phyloP scores from a whole-genome alignment of 2,329 filamentous ascomycete genomes.

The Coniochaeta sp. region DNA sequence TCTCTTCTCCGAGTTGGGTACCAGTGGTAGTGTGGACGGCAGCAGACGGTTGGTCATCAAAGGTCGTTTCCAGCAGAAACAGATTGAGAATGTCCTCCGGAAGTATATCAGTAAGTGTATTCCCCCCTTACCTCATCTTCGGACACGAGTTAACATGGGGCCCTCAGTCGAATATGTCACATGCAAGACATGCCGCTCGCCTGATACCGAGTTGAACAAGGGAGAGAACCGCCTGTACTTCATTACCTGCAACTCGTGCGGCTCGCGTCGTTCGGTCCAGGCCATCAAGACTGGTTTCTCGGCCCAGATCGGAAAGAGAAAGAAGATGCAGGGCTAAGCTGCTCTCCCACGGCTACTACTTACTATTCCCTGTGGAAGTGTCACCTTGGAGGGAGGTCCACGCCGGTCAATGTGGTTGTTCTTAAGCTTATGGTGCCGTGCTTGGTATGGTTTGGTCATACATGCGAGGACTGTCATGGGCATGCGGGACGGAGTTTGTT shows the following conservation, averaged over 20 bases:
- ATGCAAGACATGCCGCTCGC: slow-evolving; percentile 95
- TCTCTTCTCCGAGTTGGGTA: slow-evolving; percentile 96
- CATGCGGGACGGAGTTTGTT: not conserved
- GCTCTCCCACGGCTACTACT: slow-evolving; percentile 1
- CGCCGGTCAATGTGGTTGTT: not conserved
- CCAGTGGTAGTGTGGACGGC: slow-evolving; percentile 90
- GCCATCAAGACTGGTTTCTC: slow-evolving; percentile 99
- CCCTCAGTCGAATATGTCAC: slow-evolving; percentile 87
- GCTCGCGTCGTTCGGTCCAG: slow-evolving; percentile 78
- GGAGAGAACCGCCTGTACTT: slow-evolving; percentile 99
- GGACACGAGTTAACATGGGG: slow-evolving; percentile 19
- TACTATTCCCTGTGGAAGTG: not conserved
- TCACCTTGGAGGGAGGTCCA: not conserved
- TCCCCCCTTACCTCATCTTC: not conserved
- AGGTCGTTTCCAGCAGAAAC: slow-evolving; percentile 99
- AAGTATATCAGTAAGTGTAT: slow-evolving; percentile 66
- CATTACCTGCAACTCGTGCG: slow-evolving; percentile 87
- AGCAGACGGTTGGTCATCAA: slow-evolving; percentile 93
- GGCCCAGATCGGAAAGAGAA: slow-evolving; percentile 97
- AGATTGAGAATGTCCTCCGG: slow-evolving; percentile 94
- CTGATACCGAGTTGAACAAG: slow-evolving; percentile 94
- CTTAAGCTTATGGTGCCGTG: not conserved
- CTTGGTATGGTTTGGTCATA: not conserved
- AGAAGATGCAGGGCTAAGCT: slow-evolving; percentile 73
- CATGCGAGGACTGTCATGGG: not conserved